Evolutionary conservation across 148 eudicot genomes (phyloP).

Genomic region (Camellia sinensis): DNA sequence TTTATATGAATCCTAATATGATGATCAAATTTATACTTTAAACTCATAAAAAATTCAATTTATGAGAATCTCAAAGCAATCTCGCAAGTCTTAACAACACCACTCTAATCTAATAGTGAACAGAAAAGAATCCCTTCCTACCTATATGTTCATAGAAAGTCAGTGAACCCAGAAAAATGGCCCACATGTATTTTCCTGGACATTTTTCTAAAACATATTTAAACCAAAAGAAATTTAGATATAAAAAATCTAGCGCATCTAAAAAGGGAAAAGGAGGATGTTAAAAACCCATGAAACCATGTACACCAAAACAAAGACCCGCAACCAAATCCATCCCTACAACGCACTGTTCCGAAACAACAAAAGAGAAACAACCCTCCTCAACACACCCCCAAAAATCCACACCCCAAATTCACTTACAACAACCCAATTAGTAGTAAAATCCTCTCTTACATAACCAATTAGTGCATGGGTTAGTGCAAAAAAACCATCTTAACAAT

Average conservation of each 20-base stretch:
- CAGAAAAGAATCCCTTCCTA: too few relatives aligned
- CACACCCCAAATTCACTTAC: background rate
- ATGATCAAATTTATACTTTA: too few relatives aligned
- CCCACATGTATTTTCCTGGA: too few relatives aligned
- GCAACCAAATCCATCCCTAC: background rate
- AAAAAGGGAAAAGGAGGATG: background rate
- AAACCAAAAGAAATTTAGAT: too few relatives aligned
- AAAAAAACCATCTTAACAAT: conserved; percentile 8
- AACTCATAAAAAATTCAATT: too few relatives aligned
- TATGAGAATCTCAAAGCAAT: too few relatives aligned
- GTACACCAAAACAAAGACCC: background rate
- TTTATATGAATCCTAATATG: too few relatives aligned
- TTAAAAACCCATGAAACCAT: background rate
- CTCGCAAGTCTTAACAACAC: too few relatives aligned
- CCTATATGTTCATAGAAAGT: too few relatives aligned
- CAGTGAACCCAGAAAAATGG: too few relatives aligned
- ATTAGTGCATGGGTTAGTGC: conserved; percentile 1
- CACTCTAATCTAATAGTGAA: too few relatives aligned
- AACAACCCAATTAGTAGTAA: background rate
- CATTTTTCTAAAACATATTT: too few relatives aligned
- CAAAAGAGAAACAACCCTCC: background rate
- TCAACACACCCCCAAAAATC: background rate
- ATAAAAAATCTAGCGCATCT: background rate
- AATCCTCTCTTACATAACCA: background rate
- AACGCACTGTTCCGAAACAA: background rate